These are phyloP conservation scores for Flammula alnicola DNA, from an alignment of 1,284 basidiomycete genomes.

Conservation along the genomic window DNA sequence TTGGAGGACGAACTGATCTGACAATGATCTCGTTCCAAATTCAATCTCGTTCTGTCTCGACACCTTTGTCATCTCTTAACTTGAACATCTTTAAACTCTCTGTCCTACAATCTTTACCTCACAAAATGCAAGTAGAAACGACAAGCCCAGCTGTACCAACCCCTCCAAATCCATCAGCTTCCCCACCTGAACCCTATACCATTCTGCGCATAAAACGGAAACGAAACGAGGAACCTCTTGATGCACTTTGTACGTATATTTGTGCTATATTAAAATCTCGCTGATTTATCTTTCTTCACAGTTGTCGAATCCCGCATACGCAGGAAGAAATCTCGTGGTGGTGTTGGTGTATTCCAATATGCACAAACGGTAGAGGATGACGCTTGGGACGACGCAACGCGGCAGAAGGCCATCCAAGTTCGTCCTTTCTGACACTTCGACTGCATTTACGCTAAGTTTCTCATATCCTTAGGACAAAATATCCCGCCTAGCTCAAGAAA, in stretches of 20 bases:
- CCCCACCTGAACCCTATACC: constrained; percentile 52
- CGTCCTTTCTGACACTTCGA: constrained; percentile 16
- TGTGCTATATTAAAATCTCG: background rate
- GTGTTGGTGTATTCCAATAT: constrained; percentile 73
- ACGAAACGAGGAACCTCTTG: constrained; percentile 76
- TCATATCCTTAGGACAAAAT: constrained; percentile 49
- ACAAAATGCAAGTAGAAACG: background rate
- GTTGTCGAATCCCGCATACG: constrained; percentile 66
- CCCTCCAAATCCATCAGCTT: constrained; percentile 17
- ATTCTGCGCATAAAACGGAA: constrained; percentile 81
- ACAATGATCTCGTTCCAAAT: too few species aligned
- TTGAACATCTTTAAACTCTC: too few species aligned
- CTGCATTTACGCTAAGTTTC: background rate
- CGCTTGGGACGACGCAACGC: constrained; percentile 64
- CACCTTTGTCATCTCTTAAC: too few species aligned
- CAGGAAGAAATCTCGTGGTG: constrained; percentile 64
- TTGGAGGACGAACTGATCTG: too few species aligned
- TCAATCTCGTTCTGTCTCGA: too few species aligned
- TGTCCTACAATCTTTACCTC: too few species aligned
- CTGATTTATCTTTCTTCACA: constrained; percentile 29
- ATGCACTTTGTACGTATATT: constrained; percentile 63
- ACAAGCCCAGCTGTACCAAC: background rate
- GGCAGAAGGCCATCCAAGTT: constrained; percentile 65
- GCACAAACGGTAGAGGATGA: constrained; percentile 75
- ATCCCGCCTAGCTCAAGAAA: constrained; percentile 47